phyloP scores from a whole-genome alignment of 352 stramenopile species.

The Elongisporangium prolatum region DNA sequence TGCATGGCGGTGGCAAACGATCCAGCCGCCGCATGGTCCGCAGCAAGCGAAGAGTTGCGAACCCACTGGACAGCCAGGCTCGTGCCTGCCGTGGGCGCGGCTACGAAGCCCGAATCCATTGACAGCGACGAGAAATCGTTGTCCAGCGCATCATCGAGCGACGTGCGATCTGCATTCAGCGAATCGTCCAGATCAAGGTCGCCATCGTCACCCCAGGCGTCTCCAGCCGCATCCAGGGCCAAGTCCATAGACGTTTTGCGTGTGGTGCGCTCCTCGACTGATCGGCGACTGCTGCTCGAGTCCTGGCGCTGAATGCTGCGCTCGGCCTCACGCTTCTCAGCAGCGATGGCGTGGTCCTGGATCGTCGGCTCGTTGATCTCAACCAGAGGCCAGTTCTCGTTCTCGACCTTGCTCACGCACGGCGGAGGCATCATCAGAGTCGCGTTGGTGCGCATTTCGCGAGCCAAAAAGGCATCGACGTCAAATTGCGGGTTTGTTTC shows the following conservation, averaged over 20 bases:
- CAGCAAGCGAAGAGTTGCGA: conserved; percentile 95
- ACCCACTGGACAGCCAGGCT: conserved; percentile 91
- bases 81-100: conserved; percentile 85
- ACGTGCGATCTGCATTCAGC: conserved; percentile 27
- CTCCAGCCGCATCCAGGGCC: conserved; percentile 61
- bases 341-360: conserved; percentile 73
- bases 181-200: conserved; percentile 85
- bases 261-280: conserved; percentile 31
- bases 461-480: conserved; percentile 52
- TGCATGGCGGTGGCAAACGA: conserved; percentile 96
- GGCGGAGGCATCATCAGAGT: conserved; percentile 92
- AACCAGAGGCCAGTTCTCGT: conserved; percentile 98
- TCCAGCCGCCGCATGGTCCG: conserved; percentile 96
- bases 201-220: conserved; percentile 79
- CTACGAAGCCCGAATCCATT: conserved; percentile 75
- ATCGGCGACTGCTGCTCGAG: conserved; percentile 16
- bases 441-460: conserved; percentile 61
- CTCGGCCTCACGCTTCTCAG: conserved; percentile 76
- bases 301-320: conserved; percentile 61
- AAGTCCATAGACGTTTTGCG: conserved; percentile 75
- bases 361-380: conserved; percentile 91
- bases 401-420: conserved; percentile 89
- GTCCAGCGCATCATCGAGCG: conserved; percentile 50
- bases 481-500: conserved; percentile 85
- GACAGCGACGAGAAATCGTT: conserved; percentile 37